These are phyloP conservation scores for Pichia sporocuriosa DNA, from an alignment of 805 yeast genomes.

Conservation along the genomic window DNA sequence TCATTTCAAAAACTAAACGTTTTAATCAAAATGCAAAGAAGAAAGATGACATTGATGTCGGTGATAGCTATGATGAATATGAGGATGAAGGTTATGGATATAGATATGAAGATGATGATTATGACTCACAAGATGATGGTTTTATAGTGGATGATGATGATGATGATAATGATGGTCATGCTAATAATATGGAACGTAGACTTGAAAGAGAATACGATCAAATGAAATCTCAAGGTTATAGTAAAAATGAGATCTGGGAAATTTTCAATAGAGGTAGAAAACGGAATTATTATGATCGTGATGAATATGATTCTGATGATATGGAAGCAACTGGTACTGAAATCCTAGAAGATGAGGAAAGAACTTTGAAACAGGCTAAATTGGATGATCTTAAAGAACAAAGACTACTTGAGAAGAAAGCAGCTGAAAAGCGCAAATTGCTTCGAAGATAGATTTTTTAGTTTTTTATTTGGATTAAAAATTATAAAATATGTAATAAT, in stretches of 20 bases:
- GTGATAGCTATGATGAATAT: constrained; percentile 28
- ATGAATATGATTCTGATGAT: constrained; percentile 47
- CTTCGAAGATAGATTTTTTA: constrained; percentile 1
- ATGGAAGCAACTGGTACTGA: constrained; percentile 97
- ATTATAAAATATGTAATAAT: not conserved
- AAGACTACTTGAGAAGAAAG: constrained; percentile 45
- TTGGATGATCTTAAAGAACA: constrained; percentile 72
- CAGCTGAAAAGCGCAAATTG: constrained; percentile 33
- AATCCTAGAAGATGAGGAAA: constrained; percentile 72
- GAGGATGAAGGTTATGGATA: constrained; percentile 3
- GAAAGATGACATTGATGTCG: constrained; percentile 27
- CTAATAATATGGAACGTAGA: constrained; percentile 12
- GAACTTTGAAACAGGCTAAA: constrained; percentile 61
- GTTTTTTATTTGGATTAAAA: not conserved
- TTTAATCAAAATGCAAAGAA: no score
- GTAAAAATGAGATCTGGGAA: constrained; percentile 85
- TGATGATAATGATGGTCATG: constrained; percentile 43
- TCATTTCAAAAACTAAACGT: no score
- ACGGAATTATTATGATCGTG: constrained; percentile 37
- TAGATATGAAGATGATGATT: constrained; percentile 32
- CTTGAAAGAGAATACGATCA: constrained; percentile 21
- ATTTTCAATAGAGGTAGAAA: constrained; percentile 64
- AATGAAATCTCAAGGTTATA: constrained; percentile 41
- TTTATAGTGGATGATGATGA: constrained; percentile 32
- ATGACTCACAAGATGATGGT: constrained; percentile 33